A percentile compares a stretch with the other conserved stretches of the same genome.
Conservation (phyloP, 2,329 filamentous ascomycete species). For the Alternaria brassicae region DNA sequence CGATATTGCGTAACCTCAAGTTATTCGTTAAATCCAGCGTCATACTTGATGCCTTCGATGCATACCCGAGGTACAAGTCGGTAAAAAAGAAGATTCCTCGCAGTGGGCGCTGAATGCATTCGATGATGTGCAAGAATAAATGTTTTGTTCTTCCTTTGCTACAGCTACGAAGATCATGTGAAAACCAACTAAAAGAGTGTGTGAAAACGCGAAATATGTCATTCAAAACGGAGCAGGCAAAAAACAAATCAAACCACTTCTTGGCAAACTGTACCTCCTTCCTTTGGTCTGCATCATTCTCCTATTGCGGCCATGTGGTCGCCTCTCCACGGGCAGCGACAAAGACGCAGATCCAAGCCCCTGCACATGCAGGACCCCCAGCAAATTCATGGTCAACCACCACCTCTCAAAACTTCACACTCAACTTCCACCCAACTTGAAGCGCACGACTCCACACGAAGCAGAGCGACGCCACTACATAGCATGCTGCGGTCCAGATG, state of each 20-base stretch:
- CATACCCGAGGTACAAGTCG: background rate
- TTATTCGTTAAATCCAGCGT: background rate
- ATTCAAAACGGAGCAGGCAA: background rate
- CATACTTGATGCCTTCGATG: background rate
- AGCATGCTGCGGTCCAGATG: conserved; percentile 54
- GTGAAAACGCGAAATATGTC: background rate
- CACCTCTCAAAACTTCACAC: conserved; percentile 38
- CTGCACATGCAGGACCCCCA: conserved; percentile 3
- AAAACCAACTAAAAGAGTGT: conserved; percentile 5
- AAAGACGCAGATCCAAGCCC: background rate
- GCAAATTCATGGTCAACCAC: background rate
- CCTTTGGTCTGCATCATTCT: background rate
- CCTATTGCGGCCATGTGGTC: background rate
- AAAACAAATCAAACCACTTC: background rate
- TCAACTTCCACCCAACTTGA: conserved; percentile 54
- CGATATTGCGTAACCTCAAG: background rate
- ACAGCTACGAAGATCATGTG: background rate
- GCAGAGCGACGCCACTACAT: conserved; percentile 50
- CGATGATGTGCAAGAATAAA: background rate
- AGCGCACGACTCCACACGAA: conserved; percentile 52
- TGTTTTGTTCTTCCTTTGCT: background rate
- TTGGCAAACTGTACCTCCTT: background rate
- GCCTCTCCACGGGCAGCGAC: background rate
- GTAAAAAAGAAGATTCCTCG: background rate
- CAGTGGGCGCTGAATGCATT: background rate